Conservation (phyloP, 768 basidiomycete genomes). For the Xanthoconium purpureum region DNA sequence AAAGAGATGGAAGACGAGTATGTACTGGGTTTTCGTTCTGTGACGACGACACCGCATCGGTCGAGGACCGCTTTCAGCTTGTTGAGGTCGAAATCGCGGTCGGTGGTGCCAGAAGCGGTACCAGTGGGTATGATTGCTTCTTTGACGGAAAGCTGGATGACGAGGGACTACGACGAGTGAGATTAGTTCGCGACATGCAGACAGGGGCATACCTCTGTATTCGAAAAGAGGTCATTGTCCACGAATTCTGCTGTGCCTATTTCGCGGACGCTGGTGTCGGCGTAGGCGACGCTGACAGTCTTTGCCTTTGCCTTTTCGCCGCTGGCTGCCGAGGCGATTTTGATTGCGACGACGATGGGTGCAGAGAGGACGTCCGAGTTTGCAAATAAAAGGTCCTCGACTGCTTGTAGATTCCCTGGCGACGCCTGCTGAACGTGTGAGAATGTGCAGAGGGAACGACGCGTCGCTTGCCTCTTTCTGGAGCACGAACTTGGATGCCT, state of each 20-base stretch:
- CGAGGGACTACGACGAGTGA: conserved; percentile 60
- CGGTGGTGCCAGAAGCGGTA: conserved; percentile 67
- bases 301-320: conserved; percentile 60
- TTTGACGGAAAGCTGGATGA: conserved; percentile 97
- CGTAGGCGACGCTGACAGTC: conserved; percentile 84
- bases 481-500: conserved; percentile 68
- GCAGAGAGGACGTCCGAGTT: conserved; percentile 77
- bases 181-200: not conserved
- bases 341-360: conserved; percentile 88
- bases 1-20: not conserved
- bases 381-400: conserved; percentile 83
- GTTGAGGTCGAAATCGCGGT: conserved; percentile 82
- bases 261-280: conserved; percentile 81
- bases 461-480: conserved; percentile 66
- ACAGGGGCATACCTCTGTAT: conserved; percentile 70
- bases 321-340: conserved; percentile 55
- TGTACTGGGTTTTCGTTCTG: conserved; percentile 85
- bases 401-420: conserved; percentile 66
- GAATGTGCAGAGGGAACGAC: not conserved
- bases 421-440: conserved; percentile 52
- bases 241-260: conserved; percentile 89
- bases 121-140: conserved; percentile 84
- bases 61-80: conserved; percentile 87
- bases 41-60: conserved; percentile 85
- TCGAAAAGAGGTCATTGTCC: conserved; percentile 94